Percentiles rank a stretch among this genome's conserved stretches.
Conservation (phyloP, 768 basidiomycete genomes). For the Crassisporium funariophilum region DNA sequence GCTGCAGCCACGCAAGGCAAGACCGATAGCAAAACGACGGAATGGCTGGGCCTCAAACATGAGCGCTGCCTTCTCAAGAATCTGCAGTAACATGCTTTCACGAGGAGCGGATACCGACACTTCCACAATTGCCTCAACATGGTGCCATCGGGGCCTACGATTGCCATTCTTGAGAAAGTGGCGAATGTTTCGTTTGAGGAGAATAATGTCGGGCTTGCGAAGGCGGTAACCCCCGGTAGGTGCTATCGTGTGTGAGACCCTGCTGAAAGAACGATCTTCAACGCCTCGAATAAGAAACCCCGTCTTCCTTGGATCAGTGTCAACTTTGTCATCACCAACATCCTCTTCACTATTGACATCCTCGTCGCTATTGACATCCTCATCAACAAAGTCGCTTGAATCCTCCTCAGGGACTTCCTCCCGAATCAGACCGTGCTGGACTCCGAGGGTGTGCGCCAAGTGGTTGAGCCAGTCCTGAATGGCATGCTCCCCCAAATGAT, state of each 20-base stretch:
- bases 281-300: not conserved
- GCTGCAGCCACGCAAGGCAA: slow-evolving; percentile 6
- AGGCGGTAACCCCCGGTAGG: slow-evolving; percentile 9
- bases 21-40: slow-evolving; percentile 9
- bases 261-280: slow-evolving; percentile 1
- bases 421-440: not conserved
- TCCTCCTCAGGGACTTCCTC: not conserved
- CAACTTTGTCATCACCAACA: not conserved
- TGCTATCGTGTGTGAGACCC: slow-evolving; percentile 3
- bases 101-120: not conserved
- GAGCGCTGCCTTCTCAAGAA: slow-evolving; percentile 11
- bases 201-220: slow-evolving; percentile 10
- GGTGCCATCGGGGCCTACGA: slow-evolving; percentile 11
- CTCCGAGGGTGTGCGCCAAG: not conserved
- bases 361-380: slow-evolving; percentile 2
- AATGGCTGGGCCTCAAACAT: slow-evolving; percentile 14
- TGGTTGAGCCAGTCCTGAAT: slow-evolving; percentile 1
- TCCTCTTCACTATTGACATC: not conserved
- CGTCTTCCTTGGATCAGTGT: slow-evolving; percentile 1
- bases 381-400: slow-evolving; percentile 1
- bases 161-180: slow-evolving; percentile 8
- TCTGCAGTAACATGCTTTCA: slow-evolving; percentile 7
- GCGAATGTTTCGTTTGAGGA: slow-evolving; percentile 8
- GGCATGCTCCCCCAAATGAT: not conserved
- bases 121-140: slow-evolving; percentile 4